Evolutionary conservation across 192 early-diverging fungal genomes (phyloP), one percentile per base, ranked within the genome.

Genomic region (Podila horticola): DNA sequence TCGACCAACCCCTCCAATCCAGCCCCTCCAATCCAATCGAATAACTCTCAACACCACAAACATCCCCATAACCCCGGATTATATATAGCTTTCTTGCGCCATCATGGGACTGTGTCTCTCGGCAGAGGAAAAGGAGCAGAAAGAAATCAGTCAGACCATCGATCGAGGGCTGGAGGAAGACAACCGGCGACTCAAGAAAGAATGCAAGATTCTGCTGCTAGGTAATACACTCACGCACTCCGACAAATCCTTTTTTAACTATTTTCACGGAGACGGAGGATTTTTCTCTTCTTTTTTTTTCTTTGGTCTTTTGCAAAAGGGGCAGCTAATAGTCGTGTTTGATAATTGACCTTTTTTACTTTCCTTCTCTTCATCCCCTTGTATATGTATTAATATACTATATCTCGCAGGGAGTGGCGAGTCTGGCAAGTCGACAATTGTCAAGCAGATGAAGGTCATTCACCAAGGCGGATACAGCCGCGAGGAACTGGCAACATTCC

Each of bases 391-490:
- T 29, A n/a, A 22, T 52, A 13, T 57, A 9, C 33, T 24, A 6
- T 30, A 58, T 57, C 52, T 58, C n/a, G 17, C 49, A 41, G 48
- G 36, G 36, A 28, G 26, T 28, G 17, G 28, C 24, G 29, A 66
- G 86, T 97, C 96, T 58, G 96, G 96, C 69, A 97, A 96, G 83
- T 96, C 95, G 58, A 98, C 96, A 57, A 96, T 98, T 71, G 91
- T 98, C n/a, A 98, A 98, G 76, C 96, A 98, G 83, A 98, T 98
- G 96, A 97, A 96, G 86, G 95, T 98, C 81, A 96, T 98, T 74
- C 95, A 97, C 85, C 94, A 96, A 82, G 93, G 94, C 63, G 96
- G 95, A 12, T 97, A 95, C 75, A 93, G 92, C 12, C 85, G 85
- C 64, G 92, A 95, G 29, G 96, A 97, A 74, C 76, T 95, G 50